A percentile compares a stretch with the other conserved stretches of the same genome.
Evolutionary conservation across 2,329 filamentous ascomycete genomes (phyloP).

Genomic region (Cryphonectria carpinicola): DNA sequence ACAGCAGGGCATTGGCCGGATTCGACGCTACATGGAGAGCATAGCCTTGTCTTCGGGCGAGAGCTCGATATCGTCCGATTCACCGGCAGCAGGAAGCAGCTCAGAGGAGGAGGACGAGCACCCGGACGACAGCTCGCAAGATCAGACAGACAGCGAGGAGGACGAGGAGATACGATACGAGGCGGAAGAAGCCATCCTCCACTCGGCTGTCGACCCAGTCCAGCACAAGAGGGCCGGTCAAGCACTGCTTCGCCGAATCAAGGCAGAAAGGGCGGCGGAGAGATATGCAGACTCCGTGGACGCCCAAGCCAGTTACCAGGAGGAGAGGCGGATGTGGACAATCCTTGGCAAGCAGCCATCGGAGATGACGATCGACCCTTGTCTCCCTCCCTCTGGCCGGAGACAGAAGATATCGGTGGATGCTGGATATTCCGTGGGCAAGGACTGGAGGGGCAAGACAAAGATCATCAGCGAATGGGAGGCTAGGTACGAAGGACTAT

Average conservation of each 20-base stretch:
- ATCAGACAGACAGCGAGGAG: slow-evolving; percentile 12
- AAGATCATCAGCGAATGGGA: slow-evolving; percentile 51
- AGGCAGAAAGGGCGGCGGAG: slow-evolving; percentile 48
- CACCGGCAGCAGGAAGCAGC: not conserved
- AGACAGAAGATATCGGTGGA: slow-evolving; percentile 38
- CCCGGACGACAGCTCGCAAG: slow-evolving; percentile 7
- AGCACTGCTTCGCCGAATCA: slow-evolving; percentile 44
- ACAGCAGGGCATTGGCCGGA: slow-evolving; percentile 10
- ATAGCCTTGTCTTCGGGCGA: slow-evolving; percentile 15
- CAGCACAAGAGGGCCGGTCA: slow-evolving; percentile 41
- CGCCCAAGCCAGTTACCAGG: slow-evolving; percentile 42
- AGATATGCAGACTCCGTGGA: slow-evolving; percentile 49
- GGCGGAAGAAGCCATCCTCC: slow-evolving; percentile 46
- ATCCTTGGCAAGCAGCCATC: slow-evolving; percentile 47
- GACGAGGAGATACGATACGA: slow-evolving; percentile 38
- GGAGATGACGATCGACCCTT: slow-evolving; percentile 33
- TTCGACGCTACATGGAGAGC: slow-evolving; percentile 10
- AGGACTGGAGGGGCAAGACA: slow-evolving; percentile 45
- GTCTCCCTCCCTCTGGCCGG: slow-evolving; percentile 21
- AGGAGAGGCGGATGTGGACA: slow-evolving; percentile 52
- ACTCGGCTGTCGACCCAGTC: slow-evolving; percentile 46
- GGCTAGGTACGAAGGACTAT: slow-evolving; percentile 11
- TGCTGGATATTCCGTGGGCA: slow-evolving; percentile 41
- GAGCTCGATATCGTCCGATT: slow-evolving; percentile 14
- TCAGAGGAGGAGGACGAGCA: slow-evolving; percentile 12